Conservation (phyloP, 805 yeast genomes). For the Yamadazyma scolyti region DNA sequence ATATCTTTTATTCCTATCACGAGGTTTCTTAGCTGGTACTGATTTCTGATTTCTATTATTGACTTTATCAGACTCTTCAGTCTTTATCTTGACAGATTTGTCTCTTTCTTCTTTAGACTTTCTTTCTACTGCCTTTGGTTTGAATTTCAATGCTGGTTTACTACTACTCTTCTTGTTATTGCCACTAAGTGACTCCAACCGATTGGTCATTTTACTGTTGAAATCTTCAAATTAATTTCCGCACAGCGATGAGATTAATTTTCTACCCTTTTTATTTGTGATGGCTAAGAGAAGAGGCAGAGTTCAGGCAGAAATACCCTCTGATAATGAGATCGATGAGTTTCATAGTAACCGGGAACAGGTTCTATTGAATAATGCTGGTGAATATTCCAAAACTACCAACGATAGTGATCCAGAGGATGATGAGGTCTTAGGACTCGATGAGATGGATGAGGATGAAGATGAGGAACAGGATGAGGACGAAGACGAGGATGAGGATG, state of each 20-base stretch:
- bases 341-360: slow-evolving; percentile 61
- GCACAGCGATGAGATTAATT: slow-evolving; percentile 12
- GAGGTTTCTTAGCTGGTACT: slow-evolving; percentile 31
- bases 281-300: slow-evolving; percentile 18
- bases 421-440: slow-evolving; percentile 47
- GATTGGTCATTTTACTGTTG: slow-evolving; percentile 43
- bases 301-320: slow-evolving; percentile 24
- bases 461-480: slow-evolving; percentile 46
- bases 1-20: slow-evolving; percentile 29
- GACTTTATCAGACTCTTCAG: slow-evolving; percentile 20
- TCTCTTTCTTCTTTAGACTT: slow-evolving; percentile 82
- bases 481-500: slow-evolving; percentile 29
- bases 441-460: slow-evolving; percentile 22
- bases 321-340: slow-evolving; percentile 64
- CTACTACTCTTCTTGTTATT: no score
- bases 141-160: slow-evolving; percentile 65
- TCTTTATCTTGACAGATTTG: slow-evolving; percentile 49
- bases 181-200: slow-evolving; percentile 40
- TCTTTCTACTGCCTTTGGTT: slow-evolving; percentile 85
- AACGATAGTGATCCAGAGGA: slow-evolving; percentile 26
- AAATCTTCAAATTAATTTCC: no score
- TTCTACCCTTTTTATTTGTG: no score
- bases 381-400: slow-evolving; percentile 29
- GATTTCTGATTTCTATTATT: slow-evolving; percentile 22
- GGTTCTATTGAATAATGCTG: slow-evolving; percentile 55